Base-by-base conservation (phyloP, 257 asterid genomes). In the Jaltomata sinuosa region DNA sequence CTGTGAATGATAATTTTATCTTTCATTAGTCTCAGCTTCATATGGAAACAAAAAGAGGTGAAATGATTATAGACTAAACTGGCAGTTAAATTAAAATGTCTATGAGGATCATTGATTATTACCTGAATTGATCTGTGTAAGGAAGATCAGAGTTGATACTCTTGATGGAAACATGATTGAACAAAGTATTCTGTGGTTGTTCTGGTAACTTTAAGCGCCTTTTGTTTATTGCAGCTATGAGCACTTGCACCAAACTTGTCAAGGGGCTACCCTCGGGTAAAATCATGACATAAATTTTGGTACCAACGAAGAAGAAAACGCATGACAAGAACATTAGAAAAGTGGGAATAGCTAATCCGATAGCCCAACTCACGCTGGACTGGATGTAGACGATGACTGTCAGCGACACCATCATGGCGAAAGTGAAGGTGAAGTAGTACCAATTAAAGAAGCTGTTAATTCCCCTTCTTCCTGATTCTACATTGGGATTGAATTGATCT, bases 391-490 rank as follows among this genome's bases (percentile, higher is more conserved):
- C 87, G 9, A 87, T 82, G 49, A 79, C 42, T 8, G 89, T 87
- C 22, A 84, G 42, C 2, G 89, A 87, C 19, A 84, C 32, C 84
- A 87, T 76, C 68, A 55, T 61, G 71, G 87, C 84, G 31, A 87
- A 84, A 34, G 87, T 87, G 40, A 81, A 84, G 78, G 87, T 81
- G 84, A 87, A 87, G 22, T 83, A 87, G 76, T 87, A 87, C 89
- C 89, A 87, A 85, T 87, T 87, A 67, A 87, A 87, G 87, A 87
- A 87, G 62, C 89, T 87, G 62, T 78, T 85, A 65, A 79, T 65
- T 55, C 87, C 89, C 18, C 61, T 87, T 79, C 84, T 85, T 8
- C 89, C 89, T 9, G 89, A 82, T 49, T 68, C 86, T 0, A 87
- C 85, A 3, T 87, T 84, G 21, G 89, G 89, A 42, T 87, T 47